Conservation (phyloP, 306 rosid genomes). For the Medicago arabica region DNA sequence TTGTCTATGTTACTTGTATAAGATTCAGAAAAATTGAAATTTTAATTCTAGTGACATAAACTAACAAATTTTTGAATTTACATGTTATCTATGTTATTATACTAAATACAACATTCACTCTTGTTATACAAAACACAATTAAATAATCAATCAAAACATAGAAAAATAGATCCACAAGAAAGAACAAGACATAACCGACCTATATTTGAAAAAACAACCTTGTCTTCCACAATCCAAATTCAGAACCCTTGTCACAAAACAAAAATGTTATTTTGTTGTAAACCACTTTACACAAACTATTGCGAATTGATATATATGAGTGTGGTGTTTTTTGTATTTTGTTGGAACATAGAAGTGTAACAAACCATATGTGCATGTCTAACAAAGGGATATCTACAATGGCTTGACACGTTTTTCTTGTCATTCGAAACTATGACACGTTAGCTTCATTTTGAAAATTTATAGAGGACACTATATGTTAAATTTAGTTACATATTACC, state of each 20-base stretch:
- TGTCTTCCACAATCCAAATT: not conserved
- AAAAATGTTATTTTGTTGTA: not conserved
- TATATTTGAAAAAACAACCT: conserved; percentile 6
- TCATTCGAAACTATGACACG: conserved; percentile 5
- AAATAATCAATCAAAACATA: not conserved
- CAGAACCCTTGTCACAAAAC: not conserved
- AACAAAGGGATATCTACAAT: not conserved
- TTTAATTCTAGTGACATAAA: not conserved
- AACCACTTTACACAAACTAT: not conserved
- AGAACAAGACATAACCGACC: not conserved
- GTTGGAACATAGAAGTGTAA: conserved; percentile 3
- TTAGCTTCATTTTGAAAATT: not conserved
- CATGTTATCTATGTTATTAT: not conserved
- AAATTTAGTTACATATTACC: too few relatives aligned
- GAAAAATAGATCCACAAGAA: not conserved
- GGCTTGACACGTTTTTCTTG: conserved; percentile 23
- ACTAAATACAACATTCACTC: too few relatives aligned
- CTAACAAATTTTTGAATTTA: not conserved
- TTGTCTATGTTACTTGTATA: not conserved
- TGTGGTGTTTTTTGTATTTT: not conserved
- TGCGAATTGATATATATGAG: not conserved
- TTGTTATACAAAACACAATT: not conserved
- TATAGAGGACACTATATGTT: too few relatives aligned
- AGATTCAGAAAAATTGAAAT: not conserved
- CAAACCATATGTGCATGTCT: not conserved